phyloP scores from a whole-genome alignment of 306 rosid genomes.

The Glycine soja region DNA sequence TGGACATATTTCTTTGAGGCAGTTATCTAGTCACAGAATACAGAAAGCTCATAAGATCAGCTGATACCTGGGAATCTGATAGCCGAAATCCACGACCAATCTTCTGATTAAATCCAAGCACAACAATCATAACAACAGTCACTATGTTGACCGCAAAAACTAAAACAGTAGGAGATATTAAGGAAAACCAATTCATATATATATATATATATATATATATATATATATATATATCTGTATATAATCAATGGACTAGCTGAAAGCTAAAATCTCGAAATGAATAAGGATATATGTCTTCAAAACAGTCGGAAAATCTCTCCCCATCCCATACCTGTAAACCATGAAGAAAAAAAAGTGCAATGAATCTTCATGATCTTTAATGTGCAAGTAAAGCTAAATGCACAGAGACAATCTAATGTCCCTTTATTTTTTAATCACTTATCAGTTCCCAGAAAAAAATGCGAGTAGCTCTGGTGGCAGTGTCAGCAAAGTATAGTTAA shows the following conservation, averaged over 20 bases:
- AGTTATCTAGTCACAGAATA: background rate
- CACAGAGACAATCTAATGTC: background rate
- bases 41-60: no score
- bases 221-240: background rate
- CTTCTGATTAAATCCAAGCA: slow-evolving; percentile 58
- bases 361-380: slow-evolving; percentile 16
- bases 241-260: slow-evolving; percentile 18
- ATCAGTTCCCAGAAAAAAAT: background rate
- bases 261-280: slow-evolving; percentile 4
- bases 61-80: slow-evolving; percentile 52
- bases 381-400: background rate
- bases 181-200: slow-evolving; percentile 57
- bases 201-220: background rate
- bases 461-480: background rate
- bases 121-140: slow-evolving; percentile 59
- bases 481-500: slow-evolving; percentile 14
- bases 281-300: slow-evolving; percentile 83
- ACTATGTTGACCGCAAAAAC: slow-evolving; percentile 75
- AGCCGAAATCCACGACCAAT: slow-evolving; percentile 48
- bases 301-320: slow-evolving; percentile 70
- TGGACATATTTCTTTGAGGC: slow-evolving; percentile 14
- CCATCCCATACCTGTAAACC: slow-evolving; percentile 86
- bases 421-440: background rate
- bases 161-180: slow-evolving; percentile 63
- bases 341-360: slow-evolving; percentile 34